phyloP scores from a whole-genome alignment of 2,329 filamentous ascomycete genomes.

The Aplosporella prunicola region DNA sequence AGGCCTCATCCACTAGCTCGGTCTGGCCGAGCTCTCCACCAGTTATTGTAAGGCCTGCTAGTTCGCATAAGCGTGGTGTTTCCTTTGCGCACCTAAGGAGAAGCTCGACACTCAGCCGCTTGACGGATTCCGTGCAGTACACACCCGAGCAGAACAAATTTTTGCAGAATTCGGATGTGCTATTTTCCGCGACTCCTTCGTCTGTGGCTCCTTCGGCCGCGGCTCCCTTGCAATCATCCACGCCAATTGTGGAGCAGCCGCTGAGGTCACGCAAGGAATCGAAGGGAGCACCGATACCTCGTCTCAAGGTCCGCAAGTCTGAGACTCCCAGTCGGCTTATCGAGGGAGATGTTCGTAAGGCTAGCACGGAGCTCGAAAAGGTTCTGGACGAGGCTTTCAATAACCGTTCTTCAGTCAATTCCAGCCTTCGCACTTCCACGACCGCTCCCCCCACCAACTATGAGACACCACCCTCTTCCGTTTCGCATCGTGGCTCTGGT shows the following conservation, averaged over 20 bases:
- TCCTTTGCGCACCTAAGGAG: slow-evolving; percentile 51
- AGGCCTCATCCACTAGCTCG: slow-evolving; percentile 36
- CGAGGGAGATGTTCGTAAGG: slow-evolving; percentile 71
- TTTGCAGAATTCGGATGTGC: slow-evolving; percentile 15
- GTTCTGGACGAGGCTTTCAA: slow-evolving; percentile 90
- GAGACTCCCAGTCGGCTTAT: slow-evolving; percentile 43
- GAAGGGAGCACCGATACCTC: slow-evolving; percentile 12
- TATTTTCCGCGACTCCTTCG: too few relatives aligned
- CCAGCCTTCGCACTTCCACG: slow-evolving; percentile 40
- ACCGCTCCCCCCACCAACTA: slow-evolving; percentile 30
- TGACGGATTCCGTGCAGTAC: slow-evolving; percentile 24
- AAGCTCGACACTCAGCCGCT: slow-evolving; percentile 33
- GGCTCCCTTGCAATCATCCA: too few relatives aligned
- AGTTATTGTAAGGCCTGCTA: slow-evolving; percentile 38
- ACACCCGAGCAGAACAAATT: slow-evolving; percentile 24
- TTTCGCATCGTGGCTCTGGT: slow-evolving; percentile 32
- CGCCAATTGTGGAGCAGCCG: slow-evolving; percentile 17
- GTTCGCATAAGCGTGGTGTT: slow-evolving; percentile 50
- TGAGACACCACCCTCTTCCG: slow-evolving; percentile 45
- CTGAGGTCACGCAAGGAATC: slow-evolving; percentile 14
- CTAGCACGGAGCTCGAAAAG: slow-evolving; percentile 76
- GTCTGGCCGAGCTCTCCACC: slow-evolving; percentile 40
- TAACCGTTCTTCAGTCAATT: slow-evolving; percentile 54
- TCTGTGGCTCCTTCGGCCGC: too few relatives aligned
- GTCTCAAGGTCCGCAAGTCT: slow-evolving; percentile 3